Evolutionary conservation across 2,329 filamentous ascomycete genomes (phyloP).

Genomic region (Fusarium napiforme): DNA sequence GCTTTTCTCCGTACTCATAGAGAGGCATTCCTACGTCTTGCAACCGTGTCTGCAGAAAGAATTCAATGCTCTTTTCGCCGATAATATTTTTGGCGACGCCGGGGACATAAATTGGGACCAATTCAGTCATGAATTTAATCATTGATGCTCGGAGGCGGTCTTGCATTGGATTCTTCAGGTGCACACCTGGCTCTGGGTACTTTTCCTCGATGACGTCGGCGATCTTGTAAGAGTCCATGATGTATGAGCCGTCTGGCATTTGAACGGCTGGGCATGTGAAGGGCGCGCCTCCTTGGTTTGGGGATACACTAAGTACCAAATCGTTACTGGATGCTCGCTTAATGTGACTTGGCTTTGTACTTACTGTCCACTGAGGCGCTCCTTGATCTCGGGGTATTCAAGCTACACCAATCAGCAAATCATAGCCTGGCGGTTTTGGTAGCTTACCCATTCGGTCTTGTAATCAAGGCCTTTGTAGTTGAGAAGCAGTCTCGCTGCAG

Average conservation of each 20-base stretch:
- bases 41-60: constrained; percentile 13
- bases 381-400: constrained; percentile 28
- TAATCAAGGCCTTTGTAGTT: constrained; percentile 33
- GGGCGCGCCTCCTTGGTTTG: constrained; percentile 1
- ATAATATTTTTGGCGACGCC: constrained; percentile 20
- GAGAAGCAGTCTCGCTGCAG: constrained; percentile 22
- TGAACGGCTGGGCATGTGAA: constrained; percentile 59
- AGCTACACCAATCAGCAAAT: not conserved
- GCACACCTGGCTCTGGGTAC: constrained; percentile 61
- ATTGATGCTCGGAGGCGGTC: constrained; percentile 7
- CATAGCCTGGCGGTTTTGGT: accelerated
- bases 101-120: constrained; percentile 26
- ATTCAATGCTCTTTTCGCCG: constrained; percentile 27
- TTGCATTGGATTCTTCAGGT: constrained; percentile 8
- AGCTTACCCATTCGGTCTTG: constrained; percentile 30
- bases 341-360: accelerated
- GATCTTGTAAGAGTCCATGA: constrained; percentile 73
- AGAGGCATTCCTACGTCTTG: constrained; percentile 32
- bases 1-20: constrained; percentile 20
- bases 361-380: constrained; percentile 17
- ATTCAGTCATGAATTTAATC: constrained; percentile 22
- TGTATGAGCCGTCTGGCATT: constrained; percentile 64
- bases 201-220: constrained; percentile 67
- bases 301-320: not conserved
- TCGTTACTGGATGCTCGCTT: not conserved